phyloP scores from a whole-genome alignment of 768 basidiomycete species.

The Leccinum sublutescens region DNA sequence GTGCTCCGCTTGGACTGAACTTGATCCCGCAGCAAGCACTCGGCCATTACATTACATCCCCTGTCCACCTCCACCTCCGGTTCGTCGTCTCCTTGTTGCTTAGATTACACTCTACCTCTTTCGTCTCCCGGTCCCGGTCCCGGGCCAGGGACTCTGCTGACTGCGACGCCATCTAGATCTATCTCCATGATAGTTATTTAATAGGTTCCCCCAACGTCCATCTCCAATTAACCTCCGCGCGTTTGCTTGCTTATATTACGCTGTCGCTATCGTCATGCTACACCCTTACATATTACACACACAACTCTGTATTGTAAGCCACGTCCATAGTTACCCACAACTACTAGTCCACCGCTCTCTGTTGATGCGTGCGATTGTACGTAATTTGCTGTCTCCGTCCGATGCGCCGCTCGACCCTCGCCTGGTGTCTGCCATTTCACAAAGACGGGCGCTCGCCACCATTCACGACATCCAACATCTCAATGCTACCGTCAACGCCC shows the following conservation, averaged over 20 bases:
- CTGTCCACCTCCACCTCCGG: neutral
- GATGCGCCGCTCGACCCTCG: neutral
- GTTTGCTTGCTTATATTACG: slow-evolving; percentile 15
- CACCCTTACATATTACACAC: neutral
- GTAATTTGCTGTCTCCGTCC: no score
- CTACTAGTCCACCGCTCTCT: slow-evolving; percentile 23
- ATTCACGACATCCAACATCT: slow-evolving; percentile 2
- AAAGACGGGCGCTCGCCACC: neutral
- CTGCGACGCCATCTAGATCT: slow-evolving; percentile 13
- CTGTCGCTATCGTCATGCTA: slow-evolving; percentile 12
- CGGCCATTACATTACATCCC: neutral
- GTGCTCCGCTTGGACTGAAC: slow-evolving; percentile 56
- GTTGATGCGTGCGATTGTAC: neutral
- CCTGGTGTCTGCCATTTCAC: neutral
- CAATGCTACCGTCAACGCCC: slow-evolving; percentile 53
- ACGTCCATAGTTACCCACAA: slow-evolving; percentile 24
- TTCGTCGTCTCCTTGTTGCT: neutral
- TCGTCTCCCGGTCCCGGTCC: no score
- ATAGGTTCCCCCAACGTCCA: slow-evolving; percentile 2
- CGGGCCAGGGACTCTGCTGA: neutral
- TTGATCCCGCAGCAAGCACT: neutral
- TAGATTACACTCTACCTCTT: no score
- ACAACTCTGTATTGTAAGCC: slow-evolving; percentile 24
- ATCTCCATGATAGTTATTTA: slow-evolving; percentile 13
- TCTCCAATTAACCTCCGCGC: slow-evolving; percentile 5